phyloP scores from a whole-genome alignment of 352 stramenopile genomes.

The Elongisporangium senticosum region DNA sequence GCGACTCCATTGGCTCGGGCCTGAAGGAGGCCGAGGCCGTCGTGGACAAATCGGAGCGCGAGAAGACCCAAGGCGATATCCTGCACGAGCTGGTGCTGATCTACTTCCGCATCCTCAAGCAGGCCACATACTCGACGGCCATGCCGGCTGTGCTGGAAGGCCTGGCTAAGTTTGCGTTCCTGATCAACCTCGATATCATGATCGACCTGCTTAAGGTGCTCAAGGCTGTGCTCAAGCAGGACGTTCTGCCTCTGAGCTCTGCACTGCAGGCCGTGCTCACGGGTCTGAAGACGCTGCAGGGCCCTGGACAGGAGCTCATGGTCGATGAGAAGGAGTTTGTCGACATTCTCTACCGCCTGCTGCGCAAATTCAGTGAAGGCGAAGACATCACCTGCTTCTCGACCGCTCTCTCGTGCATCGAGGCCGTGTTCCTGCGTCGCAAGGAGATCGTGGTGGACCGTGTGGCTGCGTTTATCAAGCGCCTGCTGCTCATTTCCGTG shows the following conservation, averaged over 20 bases:
- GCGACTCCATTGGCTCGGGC: conserved; percentile 85
- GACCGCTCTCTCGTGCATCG: conserved; percentile 87
- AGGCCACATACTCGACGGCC: conserved; percentile 81
- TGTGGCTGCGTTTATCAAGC: conserved; percentile 94
- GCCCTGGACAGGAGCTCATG: conserved; percentile 92
- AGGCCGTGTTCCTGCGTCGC: conserved; percentile 90
- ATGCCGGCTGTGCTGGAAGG: conserved; percentile 90
- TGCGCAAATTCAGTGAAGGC: conserved; percentile 66
- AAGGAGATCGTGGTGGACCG: conserved; percentile 93
- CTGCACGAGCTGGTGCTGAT: conserved; percentile 93
- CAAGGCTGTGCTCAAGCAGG: conserved; percentile 88
- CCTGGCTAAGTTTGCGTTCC: conserved; percentile 93
- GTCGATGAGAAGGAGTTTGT: conserved; percentile 97
- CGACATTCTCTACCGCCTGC: conserved; percentile 89
- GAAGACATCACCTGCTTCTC: conserved; percentile 57
- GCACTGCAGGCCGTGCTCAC: conserved; percentile 88
- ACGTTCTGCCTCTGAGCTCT: conserved; percentile 54
- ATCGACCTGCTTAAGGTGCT: conserved; percentile 94
- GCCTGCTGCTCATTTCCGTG: conserved; percentile 86
- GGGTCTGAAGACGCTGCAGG: conserved; percentile 90
- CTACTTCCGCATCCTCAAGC: conserved; percentile 97
- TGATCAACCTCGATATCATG: conserved; percentile 98
- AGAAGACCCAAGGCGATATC: conserved; percentile 93
- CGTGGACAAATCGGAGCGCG: conserved; percentile 89
- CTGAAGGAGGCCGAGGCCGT: conserved; percentile 94